phyloP scores from a whole-genome alignment of 176 grass and related monocot species.

The Thalia dealbata region DNA sequence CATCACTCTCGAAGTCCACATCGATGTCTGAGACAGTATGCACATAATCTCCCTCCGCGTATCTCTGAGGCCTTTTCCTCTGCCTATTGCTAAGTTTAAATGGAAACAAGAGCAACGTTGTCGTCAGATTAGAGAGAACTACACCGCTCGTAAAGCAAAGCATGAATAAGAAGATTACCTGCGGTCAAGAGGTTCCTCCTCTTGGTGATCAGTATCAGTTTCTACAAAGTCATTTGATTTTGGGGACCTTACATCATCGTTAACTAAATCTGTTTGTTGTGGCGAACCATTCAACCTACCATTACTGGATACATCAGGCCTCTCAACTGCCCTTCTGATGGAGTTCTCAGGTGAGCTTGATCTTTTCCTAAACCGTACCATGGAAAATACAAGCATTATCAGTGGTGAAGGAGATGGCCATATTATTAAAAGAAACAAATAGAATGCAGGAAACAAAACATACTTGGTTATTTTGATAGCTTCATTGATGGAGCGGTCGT shows the following conservation, averaged over 20 bases:
- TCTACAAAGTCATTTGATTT: slow-evolving; percentile 72
- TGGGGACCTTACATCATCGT: slow-evolving; percentile 38
- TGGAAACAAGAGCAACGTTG: background rate
- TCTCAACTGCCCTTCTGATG: slow-evolving; percentile 50
- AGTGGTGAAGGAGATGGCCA: background rate
- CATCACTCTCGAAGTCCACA: slow-evolving; percentile 48
- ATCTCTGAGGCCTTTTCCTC: slow-evolving; percentile 75
- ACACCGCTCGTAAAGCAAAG: background rate
- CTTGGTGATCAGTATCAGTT: slow-evolving; percentile 36
- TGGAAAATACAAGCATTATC: slow-evolving; percentile 11
- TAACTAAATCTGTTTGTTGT: slow-evolving; percentile 26
- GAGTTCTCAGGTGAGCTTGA: slow-evolving; percentile 50
- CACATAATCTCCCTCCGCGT: slow-evolving; percentile 58
- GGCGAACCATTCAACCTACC: slow-evolving; percentile 66
- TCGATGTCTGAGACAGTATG: slow-evolving; percentile 52
- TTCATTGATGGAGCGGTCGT: slow-evolving; percentile 92
- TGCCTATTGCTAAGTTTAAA: slow-evolving; percentile 35
- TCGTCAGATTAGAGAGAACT: slow-evolving; percentile 7
- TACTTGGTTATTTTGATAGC: slow-evolving; percentile 94
- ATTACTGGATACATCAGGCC: slow-evolving; percentile 60
- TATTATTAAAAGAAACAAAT: background rate
- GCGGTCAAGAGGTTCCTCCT: slow-evolving; percentile 42
- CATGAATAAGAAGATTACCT: slow-evolving; percentile 31
- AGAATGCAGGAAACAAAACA: slow-evolving; percentile 18
- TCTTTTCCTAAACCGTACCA: slow-evolving; percentile 39